Evolutionary conservation across 768 basidiomycete species (phyloP).

Genomic region (Russula abietina): DNA sequence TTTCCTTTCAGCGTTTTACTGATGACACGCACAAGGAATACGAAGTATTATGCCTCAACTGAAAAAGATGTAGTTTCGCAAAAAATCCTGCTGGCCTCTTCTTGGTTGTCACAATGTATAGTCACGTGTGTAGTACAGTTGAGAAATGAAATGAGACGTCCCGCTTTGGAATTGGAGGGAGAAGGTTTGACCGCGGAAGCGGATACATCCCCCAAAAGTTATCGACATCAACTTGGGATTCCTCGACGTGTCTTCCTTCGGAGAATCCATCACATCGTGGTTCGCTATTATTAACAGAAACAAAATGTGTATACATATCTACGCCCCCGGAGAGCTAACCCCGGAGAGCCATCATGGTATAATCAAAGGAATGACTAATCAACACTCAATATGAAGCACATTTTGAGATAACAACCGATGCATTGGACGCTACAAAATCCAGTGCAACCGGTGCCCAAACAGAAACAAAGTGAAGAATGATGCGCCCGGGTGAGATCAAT

Average conservation of each 20-base stretch:
- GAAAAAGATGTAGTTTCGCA: not conserved
- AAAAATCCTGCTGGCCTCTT: too few species aligned
- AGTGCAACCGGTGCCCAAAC: not conserved
- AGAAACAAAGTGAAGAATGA: not conserved
- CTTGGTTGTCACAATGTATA: not conserved
- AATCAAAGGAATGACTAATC: not conserved
- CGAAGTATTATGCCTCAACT: conserved; percentile 36
- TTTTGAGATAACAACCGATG: not conserved
- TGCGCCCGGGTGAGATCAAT: not conserved
- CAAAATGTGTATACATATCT: not conserved
- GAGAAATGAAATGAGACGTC: not conserved
- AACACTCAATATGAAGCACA: not conserved
- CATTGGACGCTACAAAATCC: not conserved
- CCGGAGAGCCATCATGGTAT: not conserved
- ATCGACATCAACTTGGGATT: not conserved
- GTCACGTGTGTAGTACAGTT: not conserved
- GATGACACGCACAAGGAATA: conserved; percentile 35
- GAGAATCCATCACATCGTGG: not conserved
- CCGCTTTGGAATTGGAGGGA: not conserved
- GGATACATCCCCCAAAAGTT: too few species aligned
- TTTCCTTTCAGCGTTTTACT: not conserved
- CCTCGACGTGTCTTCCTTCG: too few species aligned
- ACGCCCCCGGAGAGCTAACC: not conserved
- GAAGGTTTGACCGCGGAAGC: not conserved
- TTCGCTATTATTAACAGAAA: not conserved